A percentile compares a stretch with the other conserved stretches of the same genome.
These are phyloP conservation scores for Saitozyma podzolica DNA, from an alignment of 768 basidiomycete species.

Conservation along the genomic window DNA sequence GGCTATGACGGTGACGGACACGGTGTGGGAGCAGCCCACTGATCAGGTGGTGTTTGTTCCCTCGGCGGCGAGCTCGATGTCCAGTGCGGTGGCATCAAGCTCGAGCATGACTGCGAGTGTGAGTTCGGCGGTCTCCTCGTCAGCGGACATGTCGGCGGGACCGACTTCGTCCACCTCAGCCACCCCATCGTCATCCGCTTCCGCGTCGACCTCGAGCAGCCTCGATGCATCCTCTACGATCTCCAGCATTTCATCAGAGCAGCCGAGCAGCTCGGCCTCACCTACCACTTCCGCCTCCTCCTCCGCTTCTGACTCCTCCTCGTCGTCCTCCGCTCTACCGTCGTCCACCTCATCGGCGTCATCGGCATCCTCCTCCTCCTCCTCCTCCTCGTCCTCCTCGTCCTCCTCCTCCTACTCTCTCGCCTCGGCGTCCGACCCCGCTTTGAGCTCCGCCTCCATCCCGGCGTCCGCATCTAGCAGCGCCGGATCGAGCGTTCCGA, in stretches of 20 bases:
- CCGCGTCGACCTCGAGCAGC: too few relatives aligned
- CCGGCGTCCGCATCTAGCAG: constrained; percentile 23
- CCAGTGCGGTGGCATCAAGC: background rate
- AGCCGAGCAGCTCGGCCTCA: constrained; percentile 3
- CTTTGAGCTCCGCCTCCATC: constrained; percentile 20
- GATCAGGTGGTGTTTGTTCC: constrained; percentile 29
- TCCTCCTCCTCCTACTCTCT: constrained; percentile 1
- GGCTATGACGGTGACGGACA: constrained; percentile 39
- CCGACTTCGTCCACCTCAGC: too few relatives aligned
- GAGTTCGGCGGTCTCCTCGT: constrained; percentile 1
- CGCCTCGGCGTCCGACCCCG: constrained; percentile 12
- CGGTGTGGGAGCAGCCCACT: constrained; percentile 43
- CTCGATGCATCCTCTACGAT: too few relatives aligned
- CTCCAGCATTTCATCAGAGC: too few relatives aligned
- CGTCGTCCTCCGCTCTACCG: constrained; percentile 1
- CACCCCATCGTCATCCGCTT: too few relatives aligned
- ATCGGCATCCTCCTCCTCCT: too few relatives aligned
- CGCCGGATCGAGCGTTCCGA: constrained; percentile 1
- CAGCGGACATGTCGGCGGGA: background rate
- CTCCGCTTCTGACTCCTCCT: constrained; percentile 6
- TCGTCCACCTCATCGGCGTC: background rate
- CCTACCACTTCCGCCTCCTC: constrained; percentile 8
- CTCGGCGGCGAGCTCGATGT: too few relatives aligned
- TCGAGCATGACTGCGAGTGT: background rate
- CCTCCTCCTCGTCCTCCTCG: too few relatives aligned